Evolutionary conservation across 1,139 yeast genomes (phyloP).

Genomic region (Hyphopichia wangnamkhiaoensis): DNA sequence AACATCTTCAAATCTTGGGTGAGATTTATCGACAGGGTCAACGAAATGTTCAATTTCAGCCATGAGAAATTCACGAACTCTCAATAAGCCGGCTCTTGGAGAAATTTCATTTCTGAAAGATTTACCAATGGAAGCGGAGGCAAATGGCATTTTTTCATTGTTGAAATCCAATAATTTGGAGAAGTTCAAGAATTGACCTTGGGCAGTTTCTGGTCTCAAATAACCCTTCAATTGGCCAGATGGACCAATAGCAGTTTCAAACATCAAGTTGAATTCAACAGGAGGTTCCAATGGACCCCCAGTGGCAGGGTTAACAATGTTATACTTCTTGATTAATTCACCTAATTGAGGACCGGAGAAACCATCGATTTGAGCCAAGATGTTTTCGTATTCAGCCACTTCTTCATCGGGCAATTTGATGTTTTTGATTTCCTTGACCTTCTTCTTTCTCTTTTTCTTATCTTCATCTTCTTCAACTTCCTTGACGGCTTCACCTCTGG

Average conservation of each 20-base stretch:
- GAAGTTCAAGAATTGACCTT: constrained; percentile 97
- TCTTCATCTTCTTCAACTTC: constrained; percentile 65
- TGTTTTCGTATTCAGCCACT: constrained; percentile 77
- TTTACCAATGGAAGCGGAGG: constrained; percentile 97
- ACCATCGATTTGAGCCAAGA: constrained; percentile 94
- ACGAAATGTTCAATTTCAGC: constrained; percentile 99
- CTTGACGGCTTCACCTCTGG: constrained; percentile 69
- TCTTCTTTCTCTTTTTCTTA: constrained; percentile 82
- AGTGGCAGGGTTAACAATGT: constrained; percentile 89
- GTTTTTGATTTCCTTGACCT: constrained; percentile 93
- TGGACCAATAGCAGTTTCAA: constrained; percentile 98
- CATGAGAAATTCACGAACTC: constrained; percentile 98
- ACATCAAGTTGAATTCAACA: constrained; percentile 95
- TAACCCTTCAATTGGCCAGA: constrained; percentile 95
- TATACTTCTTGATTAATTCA: constrained; percentile 74
- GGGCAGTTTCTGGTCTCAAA: constrained; percentile 98
- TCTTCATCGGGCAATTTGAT: constrained; percentile 80
- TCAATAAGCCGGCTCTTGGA: constrained; percentile 94
- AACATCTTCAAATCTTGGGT: constrained; percentile 76
- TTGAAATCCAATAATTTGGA: constrained; percentile 90
- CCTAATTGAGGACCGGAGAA: constrained; percentile 92
- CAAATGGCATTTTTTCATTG: constrained; percentile 97
- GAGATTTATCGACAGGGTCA: constrained; percentile 86
- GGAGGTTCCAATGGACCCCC: constrained; percentile 88
- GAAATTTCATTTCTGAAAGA: constrained; percentile 98